Evolutionary conservation across 139 green algal genomes (phyloP).

Genomic region (Eudorina sp.): DNA sequence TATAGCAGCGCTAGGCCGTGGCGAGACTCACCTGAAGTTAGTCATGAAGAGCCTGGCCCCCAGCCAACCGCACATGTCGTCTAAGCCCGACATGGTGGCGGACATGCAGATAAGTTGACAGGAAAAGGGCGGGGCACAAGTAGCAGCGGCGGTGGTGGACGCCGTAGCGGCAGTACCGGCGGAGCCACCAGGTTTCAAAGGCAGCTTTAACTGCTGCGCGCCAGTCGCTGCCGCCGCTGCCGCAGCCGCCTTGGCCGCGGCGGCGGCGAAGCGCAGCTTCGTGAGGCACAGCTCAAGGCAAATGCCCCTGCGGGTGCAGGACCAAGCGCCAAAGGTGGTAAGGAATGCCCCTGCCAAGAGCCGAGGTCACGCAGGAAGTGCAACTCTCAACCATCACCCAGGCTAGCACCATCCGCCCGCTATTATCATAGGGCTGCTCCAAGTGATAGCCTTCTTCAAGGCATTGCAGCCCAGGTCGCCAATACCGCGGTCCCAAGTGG

Average conservation of each 20-base stretch:
- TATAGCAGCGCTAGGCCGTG: too few species aligned
- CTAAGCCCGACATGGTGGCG: constrained; percentile 90
- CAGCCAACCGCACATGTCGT: constrained; percentile 88
- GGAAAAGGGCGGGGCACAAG: not conserved
- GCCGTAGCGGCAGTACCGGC: not conserved
- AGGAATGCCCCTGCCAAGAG: too few species aligned
- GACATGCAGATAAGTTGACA: constrained; percentile 94
- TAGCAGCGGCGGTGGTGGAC: not conserved
- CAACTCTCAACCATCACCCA: too few species aligned
- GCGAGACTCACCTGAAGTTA: constrained; percentile 68
- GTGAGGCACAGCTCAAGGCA: constrained; percentile 93
- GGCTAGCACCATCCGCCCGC: too few species aligned
- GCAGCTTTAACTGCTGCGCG: not conserved
- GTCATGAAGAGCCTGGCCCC: constrained; percentile 85
- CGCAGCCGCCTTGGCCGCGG: not conserved
- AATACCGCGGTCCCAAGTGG: too few species aligned
- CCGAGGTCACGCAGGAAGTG: too few species aligned
- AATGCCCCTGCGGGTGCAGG: constrained; percentile 74
- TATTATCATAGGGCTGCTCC: too few species aligned
- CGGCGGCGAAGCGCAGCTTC: constrained; percentile 78
- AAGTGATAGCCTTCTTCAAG: too few species aligned
- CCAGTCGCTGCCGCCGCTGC: not conserved
- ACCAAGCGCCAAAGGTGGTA: too few species aligned
- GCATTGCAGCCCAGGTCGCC: too few species aligned
- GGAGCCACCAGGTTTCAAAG: not conserved